A percentile compares a stretch with the other conserved stretches of the same genome.
Evolutionary conservation across 2,329 filamentous ascomycete species (phyloP).

Genomic region (Scedosporium minutisporum): DNA sequence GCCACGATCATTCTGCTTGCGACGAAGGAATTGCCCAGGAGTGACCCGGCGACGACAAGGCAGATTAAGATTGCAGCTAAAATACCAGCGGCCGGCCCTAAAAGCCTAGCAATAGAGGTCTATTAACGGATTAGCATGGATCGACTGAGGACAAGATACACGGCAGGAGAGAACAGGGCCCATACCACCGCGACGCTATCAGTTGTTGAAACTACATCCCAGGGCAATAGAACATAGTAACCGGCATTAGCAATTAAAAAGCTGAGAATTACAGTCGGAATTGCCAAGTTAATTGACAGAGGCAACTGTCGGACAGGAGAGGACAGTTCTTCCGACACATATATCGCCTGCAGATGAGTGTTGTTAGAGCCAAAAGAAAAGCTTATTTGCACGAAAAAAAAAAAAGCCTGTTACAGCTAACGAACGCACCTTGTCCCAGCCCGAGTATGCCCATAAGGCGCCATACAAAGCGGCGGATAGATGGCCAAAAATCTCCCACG

Average conservation of each 20-base stretch:
- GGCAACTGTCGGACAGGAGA: constrained; percentile 44
- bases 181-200: constrained; percentile 55
- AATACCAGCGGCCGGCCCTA: constrained; percentile 44
- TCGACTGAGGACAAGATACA: neutral
- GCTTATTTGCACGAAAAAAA: neutral
- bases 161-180: constrained; percentile 3
- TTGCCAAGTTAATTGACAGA: constrained; percentile 50
- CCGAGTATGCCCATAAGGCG: constrained; percentile 54
- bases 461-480: constrained; percentile 52
- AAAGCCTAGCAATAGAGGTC: constrained; percentile 44
- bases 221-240: constrained; percentile 54
- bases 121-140: constrained; percentile 15
- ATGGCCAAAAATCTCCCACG: constrained; percentile 51
- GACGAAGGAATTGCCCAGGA: constrained; percentile 54
- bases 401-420: too few relatives aligned
- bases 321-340: constrained; percentile 43
- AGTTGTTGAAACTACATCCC: constrained; percentile 46
- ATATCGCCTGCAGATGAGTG: constrained; percentile 34
- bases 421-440: constrained; percentile 51
- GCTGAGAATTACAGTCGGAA: constrained; percentile 48
- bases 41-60: constrained; percentile 50
- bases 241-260: constrained; percentile 51
- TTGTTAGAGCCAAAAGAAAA: constrained; percentile 1
- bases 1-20: constrained; percentile 52
- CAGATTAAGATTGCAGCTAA: constrained; percentile 47